These are phyloP conservation scores for Botrytis fragariae DNA, from an alignment of 2,329 filamentous ascomycete genomes.

Conservation along the genomic window DNA sequence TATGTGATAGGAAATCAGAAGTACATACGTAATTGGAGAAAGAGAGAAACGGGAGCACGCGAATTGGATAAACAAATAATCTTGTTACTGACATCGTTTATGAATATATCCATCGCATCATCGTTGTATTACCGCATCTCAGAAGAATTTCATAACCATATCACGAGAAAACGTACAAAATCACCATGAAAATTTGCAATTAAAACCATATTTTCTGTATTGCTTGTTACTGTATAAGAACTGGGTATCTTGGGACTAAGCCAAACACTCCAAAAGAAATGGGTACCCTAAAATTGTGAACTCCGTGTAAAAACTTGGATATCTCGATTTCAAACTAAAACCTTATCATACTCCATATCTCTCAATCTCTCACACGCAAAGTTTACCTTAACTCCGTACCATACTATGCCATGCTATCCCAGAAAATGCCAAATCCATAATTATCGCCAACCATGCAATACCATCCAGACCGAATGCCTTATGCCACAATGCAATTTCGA, in stretches of 20 bases:
- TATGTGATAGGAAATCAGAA: not conserved
- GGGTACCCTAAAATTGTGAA: not conserved
- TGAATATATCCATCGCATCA: not conserved
- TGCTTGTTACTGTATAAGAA: not conserved
- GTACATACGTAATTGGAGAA: not conserved
- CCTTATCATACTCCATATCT: too few relatives aligned
- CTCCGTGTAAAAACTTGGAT: not conserved
- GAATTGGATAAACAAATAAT: not conserved
- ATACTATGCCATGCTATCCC: not conserved
- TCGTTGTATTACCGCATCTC: not conserved
- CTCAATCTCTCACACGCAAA: too few relatives aligned
- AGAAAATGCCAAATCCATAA: not conserved
- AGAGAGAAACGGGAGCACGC: not conserved
- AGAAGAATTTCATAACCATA: not conserved
- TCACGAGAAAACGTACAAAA: not conserved
- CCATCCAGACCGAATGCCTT: not conserved
- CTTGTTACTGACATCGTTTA: not conserved
- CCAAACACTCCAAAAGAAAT: not conserved
- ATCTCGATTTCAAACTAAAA: not conserved
- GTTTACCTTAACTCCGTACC: not conserved
- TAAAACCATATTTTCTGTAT: not conserved
- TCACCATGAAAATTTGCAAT: not conserved
- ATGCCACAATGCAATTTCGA: not conserved
- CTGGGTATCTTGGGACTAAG: not conserved
- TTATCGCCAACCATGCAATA: not conserved